Evolutionary conservation across 805 yeast genomes (phyloP), one percentile per base, ranked within the genome.

Genomic region (Candida quercuum): DNA sequence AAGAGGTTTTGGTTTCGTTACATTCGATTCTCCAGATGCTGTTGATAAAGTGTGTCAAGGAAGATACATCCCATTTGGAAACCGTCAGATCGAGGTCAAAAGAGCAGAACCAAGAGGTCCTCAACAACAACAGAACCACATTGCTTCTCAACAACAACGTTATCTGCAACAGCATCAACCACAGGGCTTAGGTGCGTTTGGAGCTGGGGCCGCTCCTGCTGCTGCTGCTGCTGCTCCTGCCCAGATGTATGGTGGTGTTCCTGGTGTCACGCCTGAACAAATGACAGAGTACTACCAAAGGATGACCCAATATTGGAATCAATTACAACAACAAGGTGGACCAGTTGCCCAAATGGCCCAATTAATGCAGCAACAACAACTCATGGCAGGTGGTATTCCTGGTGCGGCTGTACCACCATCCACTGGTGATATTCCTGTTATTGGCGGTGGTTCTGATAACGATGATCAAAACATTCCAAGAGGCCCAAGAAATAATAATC

Each of bases 1-100:
- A 3, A 77, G 98, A 66, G 99, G 99, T 19, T 91, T 88, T 61
- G 99, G 99, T 1, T 91, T 91, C 61, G 88, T 91, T 46, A 91
- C 99, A 12, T 91, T 84, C 63, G 98, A 91, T 56, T 77, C 94
- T 15, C 94, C 95, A 17, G 89, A 83, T 32, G 96, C 96, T 13
- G 96, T 91, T 32, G 97, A 89, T 53, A 72, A 79, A 49, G 95
- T 86, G 38, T 80, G 93, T 38, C 82, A 79, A 40, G 83, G 82
- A 60, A 84, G 83, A 60, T 87, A 78, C 56, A 74, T 91, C 46
- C 78, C 80, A 40, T 79, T 91, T 52, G 88, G 87, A 56, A 96
- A 95, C 33, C 86, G 83, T 54, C 72, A 81, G 39, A 81, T 84
- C 76, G 93, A 84, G 61, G 85, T 84, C 43, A 84, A 84, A 56